Evolutionary conservation across 768 basidiomycete species (phyloP), one percentile per base, ranked within the genome.

Genomic region (Trametes villosa): DNA sequence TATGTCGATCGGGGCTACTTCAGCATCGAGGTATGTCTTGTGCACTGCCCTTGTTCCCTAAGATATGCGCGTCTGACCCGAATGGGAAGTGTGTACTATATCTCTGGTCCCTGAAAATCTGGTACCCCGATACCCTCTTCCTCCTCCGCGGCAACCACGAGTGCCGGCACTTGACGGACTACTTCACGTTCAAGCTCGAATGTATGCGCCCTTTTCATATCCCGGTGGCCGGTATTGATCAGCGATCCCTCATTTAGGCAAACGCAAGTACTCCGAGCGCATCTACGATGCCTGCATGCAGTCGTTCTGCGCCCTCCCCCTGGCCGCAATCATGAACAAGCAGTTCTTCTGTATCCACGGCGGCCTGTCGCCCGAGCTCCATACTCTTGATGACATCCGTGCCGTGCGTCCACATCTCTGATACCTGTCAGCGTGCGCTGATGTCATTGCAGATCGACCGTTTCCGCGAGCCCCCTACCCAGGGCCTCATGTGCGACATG

Each of bases 271-370:
- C 76, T 94, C 94, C 9, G 96, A 98, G 67, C 86, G 87, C 26
- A 85, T 99, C 62, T 99, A 99, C 73, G 94, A 99, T 62, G 94
- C 94, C 27, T 95, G 93, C 82, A 96, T 98, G 94, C 92, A 97
- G 29, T 93, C 93, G 0, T 98, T 99, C 80, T 98, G 96, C 72
- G 83, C 91, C 0, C 83, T 99, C 0, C 97, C 97, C 2, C 83
- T 99, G 9, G 96, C 96, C 1, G 97, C 97, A 31, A 75, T 99
- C 70, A 98, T 98, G 96, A 99, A 99, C 81, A 98, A 98, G 72
- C 97, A 98, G 75, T 99, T 99, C 76, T 79, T 98, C 50, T 99
- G 96, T 75, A 97, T 98, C 62, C 97, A 99, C 62, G 97, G 97
- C 30, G 97, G 97, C 18, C 81, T 99, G 15, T 96, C 93, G 0